Base-by-base conservation (phyloP, 1,284 basidiomycete genomes). In the Puccinia novopanici region DNA sequence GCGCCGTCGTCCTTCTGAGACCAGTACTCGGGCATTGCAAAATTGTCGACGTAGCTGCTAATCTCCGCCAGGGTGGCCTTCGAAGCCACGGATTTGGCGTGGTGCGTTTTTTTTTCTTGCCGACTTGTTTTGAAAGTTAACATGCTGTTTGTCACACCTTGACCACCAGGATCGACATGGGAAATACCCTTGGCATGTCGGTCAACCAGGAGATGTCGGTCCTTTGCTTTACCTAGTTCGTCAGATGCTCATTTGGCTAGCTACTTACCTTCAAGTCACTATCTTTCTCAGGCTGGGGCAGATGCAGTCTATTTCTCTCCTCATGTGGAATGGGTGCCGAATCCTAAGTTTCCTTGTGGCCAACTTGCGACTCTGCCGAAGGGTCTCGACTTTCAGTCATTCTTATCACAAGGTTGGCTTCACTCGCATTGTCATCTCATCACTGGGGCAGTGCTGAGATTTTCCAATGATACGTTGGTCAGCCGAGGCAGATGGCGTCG, bases 11-110 rank as follows among this genome's bases (percentile, higher is more conserved):
- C 1, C n/a, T 37, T 17, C 22, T 77, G 48, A 40, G n/a, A 45
- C 75, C 63, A 27, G 75, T 77, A 24, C 34, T 67, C 17, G 61
- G 75, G 5, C 75, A 77, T 67, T 77, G 75, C 37, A 77, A 77
- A 57, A 52, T 77, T n/a, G 75, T 77, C 48, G 52, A 27, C 5
- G 61, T 67, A 15, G 75, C 75, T 10, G 63, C 63, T 12, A 67
- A 27, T 0, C 75, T 77, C 2, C 13, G 48, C 17, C 24, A 5
- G 10, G 48, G 48, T 24, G 75, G 75, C 40, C 24, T 40, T 42
- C 45, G 22, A 24, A 77, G 75, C 52, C 65, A 55, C 24, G 75
- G 75, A 34, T 77, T 77, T 52, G 63, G 27, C 15, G 50, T 77
- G 3, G 75, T 77, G 45, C 4, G 75, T 42, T 65, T 55, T 55